Conservation (phyloP, 352 stramenopile genomes). For the Pelagophyceae sp. region DNA sequence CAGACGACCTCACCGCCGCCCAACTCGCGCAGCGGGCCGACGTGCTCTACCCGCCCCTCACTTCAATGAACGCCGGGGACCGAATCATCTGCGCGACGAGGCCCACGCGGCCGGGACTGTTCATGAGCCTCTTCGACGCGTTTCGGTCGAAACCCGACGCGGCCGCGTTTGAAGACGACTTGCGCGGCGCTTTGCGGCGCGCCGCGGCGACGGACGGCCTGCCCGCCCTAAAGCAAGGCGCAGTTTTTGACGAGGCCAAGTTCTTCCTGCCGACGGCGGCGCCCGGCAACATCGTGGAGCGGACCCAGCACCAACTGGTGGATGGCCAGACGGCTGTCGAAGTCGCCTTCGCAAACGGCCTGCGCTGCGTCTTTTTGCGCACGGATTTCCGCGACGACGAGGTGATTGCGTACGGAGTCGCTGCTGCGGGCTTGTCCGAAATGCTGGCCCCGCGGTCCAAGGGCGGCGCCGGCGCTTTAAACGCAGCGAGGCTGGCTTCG, state of each 20-base stretch:
- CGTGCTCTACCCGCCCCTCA: background rate
- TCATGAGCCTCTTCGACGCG: no score
- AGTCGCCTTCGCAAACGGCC: background rate
- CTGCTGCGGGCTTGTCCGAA: background rate
- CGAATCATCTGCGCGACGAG: background rate
- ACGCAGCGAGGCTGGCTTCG: background rate
- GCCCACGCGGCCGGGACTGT: no score
- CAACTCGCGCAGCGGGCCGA: background rate
- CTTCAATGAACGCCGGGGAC: background rate
- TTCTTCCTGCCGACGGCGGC: background rate
- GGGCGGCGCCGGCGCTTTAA: no score
- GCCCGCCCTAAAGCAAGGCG: background rate
- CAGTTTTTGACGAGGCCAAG: background rate
- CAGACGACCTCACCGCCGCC: background rate
- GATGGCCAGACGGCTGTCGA: background rate
- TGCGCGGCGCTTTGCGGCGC: background rate
- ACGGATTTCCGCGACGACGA: slow-evolving; percentile 18
- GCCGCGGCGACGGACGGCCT: background rate
- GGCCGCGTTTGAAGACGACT: background rate
- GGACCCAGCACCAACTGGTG: background rate
- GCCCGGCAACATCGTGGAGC: background rate
- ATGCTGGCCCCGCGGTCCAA: background rate
- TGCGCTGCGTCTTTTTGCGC: background rate
- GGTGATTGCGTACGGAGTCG: background rate
- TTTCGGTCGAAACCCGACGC: background rate